Base-by-base conservation (phyloP, 805 yeast genomes). In the Candida tallmaniae region DNA sequence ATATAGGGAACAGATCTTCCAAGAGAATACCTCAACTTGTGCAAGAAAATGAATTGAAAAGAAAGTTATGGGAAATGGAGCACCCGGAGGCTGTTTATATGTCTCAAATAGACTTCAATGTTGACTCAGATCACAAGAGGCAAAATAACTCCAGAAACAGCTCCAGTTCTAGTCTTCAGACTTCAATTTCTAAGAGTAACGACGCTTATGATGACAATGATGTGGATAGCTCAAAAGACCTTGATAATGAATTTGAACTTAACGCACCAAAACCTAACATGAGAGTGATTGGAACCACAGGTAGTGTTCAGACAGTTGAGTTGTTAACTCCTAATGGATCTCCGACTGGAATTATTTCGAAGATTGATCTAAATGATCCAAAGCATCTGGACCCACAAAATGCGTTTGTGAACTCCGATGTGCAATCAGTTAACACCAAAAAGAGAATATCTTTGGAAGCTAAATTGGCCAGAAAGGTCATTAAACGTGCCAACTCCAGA, bases 381-480 rank as follows among this genome's bases (percentile, higher is more conserved):
- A n/a, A 27, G 5, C 10, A 6, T 14, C 15, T 14, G 13, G 6
- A 8, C 16, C 16, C 21, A 21, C 30, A 20, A n/a, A 42, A 41
- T 33, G 22, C 27, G 2, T 38, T 38, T 24, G 41, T 36, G 4
- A 35, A 35, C 17, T 31, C 24, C 23, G 41, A 37, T 22, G 10
- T 32, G 23, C 20, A 27, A 10, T 24, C 36, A 4, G 31, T 39
- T 17, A 37, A 37, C 5, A 29, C 37, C 12, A 42, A 35, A n/a
- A 24, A 31, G n/a, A 38, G 42, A 28, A n/a, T 31, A 7, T 28
- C 37, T 4, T 18, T 35, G n/a, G 44, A 43, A 27, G 39, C 42
- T 2, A 43, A 38, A 31, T 27, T 34, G 9, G 40, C 38, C 10
- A 27, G 38, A 12, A 40, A 36, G 25, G 27, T 40, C 7, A 28